phyloP scores from a whole-genome alignment of 192 early-diverging fungal species.

The Backusella circina region DNA sequence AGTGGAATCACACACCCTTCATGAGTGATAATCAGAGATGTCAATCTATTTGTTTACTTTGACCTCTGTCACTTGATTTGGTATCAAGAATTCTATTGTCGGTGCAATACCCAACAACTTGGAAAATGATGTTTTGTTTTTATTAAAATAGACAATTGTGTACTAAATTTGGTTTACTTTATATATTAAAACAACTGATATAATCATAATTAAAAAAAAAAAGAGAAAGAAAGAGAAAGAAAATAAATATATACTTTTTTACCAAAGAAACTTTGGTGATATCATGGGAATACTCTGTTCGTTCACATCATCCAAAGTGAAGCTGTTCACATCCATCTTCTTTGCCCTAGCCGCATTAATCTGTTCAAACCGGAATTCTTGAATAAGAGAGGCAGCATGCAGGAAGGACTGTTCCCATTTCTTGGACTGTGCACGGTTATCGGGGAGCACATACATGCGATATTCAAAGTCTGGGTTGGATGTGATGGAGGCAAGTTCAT shows the following conservation, averaged over 20 bases:
- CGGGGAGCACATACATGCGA: constrained; percentile 30
- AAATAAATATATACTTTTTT: background rate
- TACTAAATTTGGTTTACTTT: too few species aligned
- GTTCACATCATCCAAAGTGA: background rate
- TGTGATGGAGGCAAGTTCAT: background rate
- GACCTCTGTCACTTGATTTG: too few species aligned
- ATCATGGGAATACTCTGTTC: background rate
- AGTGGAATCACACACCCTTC: too few species aligned
- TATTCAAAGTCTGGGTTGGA: constrained; percentile 6
- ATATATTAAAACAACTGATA: too few species aligned
- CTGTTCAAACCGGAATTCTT: constrained; percentile 13
- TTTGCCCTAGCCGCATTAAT: background rate
- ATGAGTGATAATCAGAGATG: too few species aligned
- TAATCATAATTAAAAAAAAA: too few species aligned
- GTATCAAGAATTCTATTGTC: too few species aligned
- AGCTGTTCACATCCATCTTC: background rate
- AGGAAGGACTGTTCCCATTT: constrained; percentile 26
- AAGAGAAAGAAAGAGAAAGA: background rate
- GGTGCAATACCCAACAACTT: too few species aligned
- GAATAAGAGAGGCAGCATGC: constrained; percentile 7
- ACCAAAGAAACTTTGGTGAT: constrained; percentile 18
- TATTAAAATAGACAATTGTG: too few species aligned
- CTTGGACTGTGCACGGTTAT: background rate
- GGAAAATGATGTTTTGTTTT: too few species aligned
- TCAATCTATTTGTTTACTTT: too few species aligned